These are phyloP conservation scores for Plantago coronopus DNA, from an alignment of 305 asterid species.

Conservation along the genomic window DNA sequence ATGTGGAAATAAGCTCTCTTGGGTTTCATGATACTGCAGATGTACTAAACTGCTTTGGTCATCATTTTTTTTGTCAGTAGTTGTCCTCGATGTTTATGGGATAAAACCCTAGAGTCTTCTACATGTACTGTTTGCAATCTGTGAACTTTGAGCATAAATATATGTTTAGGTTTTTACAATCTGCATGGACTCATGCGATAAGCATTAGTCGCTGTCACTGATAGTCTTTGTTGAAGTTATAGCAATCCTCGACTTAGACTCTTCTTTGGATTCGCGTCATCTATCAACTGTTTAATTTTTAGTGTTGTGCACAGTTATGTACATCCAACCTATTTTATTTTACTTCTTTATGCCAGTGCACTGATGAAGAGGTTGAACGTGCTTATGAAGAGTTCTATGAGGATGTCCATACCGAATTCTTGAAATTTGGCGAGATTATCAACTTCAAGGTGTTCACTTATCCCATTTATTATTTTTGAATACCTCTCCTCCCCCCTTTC, in stretches of 20 bases:
- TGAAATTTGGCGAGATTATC: conserved; percentile 89
- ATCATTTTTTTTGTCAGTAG: too few species aligned
- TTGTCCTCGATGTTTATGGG: too few species aligned
- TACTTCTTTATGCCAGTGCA: conserved; percentile 52
- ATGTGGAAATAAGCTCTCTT: too few species aligned
- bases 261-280: conserved; percentile 19
- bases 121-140: not conserved
- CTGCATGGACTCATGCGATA: conserved; percentile 1
- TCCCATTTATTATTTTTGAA: too few species aligned
- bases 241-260: conserved; percentile 4
- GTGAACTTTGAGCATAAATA: not conserved
- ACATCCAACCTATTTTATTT: conserved; percentile 33
- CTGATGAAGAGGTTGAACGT: conserved; percentile 88
- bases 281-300: conserved; percentile 10
- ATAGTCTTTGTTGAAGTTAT: conserved; percentile 3
- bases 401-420: conserved; percentile 95
- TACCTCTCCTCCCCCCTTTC: too few species aligned
- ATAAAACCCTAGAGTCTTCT: too few species aligned
- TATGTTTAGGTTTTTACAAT: not conserved
- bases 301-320: conserved; percentile 24
- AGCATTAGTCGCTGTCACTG: not conserved
- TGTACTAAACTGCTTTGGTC: too few species aligned
- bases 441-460: conserved; percentile 76
- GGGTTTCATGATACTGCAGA: too few species aligned
- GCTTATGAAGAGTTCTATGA: conserved; percentile 94